Base-by-base conservation (phyloP, 345 rosid genomes). In the Adansonia digitata region DNA sequence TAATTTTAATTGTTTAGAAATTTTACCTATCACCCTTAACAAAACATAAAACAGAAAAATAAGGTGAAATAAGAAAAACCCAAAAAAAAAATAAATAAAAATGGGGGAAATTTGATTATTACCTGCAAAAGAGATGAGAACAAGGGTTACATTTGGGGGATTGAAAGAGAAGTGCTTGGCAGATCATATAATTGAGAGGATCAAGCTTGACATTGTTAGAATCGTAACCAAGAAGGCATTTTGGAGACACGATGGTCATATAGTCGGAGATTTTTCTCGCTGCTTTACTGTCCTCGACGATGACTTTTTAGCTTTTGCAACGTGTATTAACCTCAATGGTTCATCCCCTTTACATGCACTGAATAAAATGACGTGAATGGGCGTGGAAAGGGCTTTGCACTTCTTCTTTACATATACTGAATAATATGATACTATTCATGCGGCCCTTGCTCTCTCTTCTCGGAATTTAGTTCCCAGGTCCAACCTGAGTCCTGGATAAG, bases 201-300 rank as follows among this genome's bases (percentile, higher is more conserved):
- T 98, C 99, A 63, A 96, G 83, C 88, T 96, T 96, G 82, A 96
- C 93, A 0, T 92, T 88, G 42, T 87, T 91, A 7, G 99, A 89
- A 83, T 93, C 99, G 48, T 91, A 96, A 53, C 99, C 99, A 55
- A 93, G 87, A 0, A 98, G 98, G 64, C 99, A 93, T 77, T 92
- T 96, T 20, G 97, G 91, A 65, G 92, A 77, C 37, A 88, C 67
- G 22, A 51, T 77, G 53, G 87, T 86, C 12, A 90, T 71, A 29
- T 73, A 85, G 13, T 60, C 68, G 27, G 86, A 75, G 11, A 81
- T 91, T 60, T 79, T 85, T 75, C 79, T 68, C 17, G 74, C 26
- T 80, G 69, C 64, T 52, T 83, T 14, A 76, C 75, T 2, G 71
- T 83, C 48, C 69, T 82, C 85, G 7, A 77, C 74, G 49, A 68